Evolutionary conservation across 2,329 filamentous ascomycete genomes (phyloP).

Genomic region (Fusarium penzigii): DNA sequence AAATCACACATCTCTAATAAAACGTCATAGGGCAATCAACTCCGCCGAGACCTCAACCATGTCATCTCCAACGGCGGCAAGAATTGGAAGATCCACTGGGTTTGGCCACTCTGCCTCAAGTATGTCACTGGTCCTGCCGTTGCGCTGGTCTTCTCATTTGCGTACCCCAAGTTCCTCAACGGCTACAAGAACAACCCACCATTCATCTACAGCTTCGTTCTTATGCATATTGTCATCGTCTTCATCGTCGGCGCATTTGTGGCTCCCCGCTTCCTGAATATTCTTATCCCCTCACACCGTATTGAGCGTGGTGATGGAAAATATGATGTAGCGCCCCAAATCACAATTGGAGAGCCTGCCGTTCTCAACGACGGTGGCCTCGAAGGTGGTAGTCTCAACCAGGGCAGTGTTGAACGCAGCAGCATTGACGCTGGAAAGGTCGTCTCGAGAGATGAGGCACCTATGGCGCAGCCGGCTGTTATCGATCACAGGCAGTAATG

Average conservation of each 20-base stretch:
- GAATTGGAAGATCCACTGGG: slow-evolving; percentile 52
- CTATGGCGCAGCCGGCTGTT: background rate
- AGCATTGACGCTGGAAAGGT: slow-evolving; percentile 15
- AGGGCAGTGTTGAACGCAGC: slow-evolving; percentile 9
- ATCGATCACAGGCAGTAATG: slow-evolving; percentile 6
- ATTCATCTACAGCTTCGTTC: slow-evolving; percentile 21
- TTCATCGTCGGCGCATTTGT: slow-evolving; percentile 21
- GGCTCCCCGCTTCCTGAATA: slow-evolving; percentile 14
- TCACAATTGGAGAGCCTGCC: slow-evolving; percentile 14
- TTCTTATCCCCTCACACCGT: slow-evolving; percentile 14
- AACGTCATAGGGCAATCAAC: slow-evolving; percentile 49
- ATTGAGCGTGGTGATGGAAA: slow-evolving; percentile 17
- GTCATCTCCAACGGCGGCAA: slow-evolving; percentile 45
- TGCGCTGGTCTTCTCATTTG: slow-evolving; percentile 48
- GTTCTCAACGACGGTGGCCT: slow-evolving; percentile 12
- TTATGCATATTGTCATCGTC: slow-evolving; percentile 20
- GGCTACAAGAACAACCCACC: slow-evolving; percentile 12
- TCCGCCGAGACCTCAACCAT: slow-evolving; percentile 51
- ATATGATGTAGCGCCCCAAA: slow-evolving; percentile 18
- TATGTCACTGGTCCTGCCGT: slow-evolving; percentile 47
- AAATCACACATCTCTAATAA: background rate
- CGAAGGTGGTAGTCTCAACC: slow-evolving; percentile 4
- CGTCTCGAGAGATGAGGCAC: background rate
- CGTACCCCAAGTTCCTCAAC: slow-evolving; percentile 37
- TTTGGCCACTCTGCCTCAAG: slow-evolving; percentile 47